Evolutionary conservation across 208 protist species (phyloP).

Genomic region (Trypanosomatidae sp.): DNA sequence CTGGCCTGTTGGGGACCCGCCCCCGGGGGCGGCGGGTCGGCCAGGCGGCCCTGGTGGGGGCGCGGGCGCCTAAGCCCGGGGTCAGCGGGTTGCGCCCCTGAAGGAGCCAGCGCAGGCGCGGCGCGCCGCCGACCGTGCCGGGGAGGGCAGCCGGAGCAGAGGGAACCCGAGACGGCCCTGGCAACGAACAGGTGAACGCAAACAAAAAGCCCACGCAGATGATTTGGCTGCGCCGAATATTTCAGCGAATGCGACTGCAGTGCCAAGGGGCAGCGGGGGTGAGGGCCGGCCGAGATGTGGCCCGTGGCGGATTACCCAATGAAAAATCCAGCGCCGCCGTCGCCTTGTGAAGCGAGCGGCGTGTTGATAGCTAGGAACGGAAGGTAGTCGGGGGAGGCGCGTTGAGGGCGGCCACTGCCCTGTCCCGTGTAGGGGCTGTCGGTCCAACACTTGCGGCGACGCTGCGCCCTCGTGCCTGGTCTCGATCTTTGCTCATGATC

Average conservation of each 20-base stretch:
- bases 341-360: not conserved
- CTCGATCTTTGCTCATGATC: not conserved
- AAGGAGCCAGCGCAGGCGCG: no score
- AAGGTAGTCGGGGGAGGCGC: slow-evolving; percentile 2
- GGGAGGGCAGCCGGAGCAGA: no score
- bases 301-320: not conserved
- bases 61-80: no score
- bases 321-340: not conserved
- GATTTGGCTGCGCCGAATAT: not conserved
- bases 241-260: not conserved
- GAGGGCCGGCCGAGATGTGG: not conserved
- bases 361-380: not conserved
- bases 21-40: not conserved
- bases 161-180: no score
- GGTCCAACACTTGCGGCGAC: slow-evolving; percentile 7
- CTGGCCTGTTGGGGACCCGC: no score
- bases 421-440: slow-evolving; percentile 1
- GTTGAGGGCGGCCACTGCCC: not conserved
- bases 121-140: no score
- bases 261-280: not conserved
- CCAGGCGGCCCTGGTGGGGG: not conserved
- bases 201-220: not conserved
- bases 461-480: not conserved
- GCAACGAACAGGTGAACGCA: not conserved
- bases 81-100: no score